A percentile compares a stretch with the other conserved stretches of the same genome.
These are phyloP conservation scores for Porcisia hertigi DNA, from an alignment of 208 protist species.

Conservation along the genomic window DNA sequence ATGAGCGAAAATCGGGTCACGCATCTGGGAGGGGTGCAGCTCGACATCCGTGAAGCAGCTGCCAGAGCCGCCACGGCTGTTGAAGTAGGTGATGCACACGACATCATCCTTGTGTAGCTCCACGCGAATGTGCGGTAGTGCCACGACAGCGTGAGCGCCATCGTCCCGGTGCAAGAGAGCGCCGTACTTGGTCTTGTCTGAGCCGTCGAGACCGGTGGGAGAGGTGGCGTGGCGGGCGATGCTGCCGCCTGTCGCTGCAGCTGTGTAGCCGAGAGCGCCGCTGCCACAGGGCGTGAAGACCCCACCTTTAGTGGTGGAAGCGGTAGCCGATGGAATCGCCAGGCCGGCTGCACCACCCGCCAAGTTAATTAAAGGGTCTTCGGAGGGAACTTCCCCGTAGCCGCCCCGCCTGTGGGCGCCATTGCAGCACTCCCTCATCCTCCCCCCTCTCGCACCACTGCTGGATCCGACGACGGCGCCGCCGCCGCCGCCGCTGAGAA, in stretches of 20 bases:
- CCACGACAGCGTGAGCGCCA: slow-evolving; percentile 8
- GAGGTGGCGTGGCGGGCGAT: not conserved
- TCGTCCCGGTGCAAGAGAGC: slow-evolving; percentile 37
- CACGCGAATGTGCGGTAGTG: slow-evolving; percentile 12
- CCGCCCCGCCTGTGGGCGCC: not conserved
- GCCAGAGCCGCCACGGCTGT: slow-evolving; percentile 67
- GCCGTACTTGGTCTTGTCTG: slow-evolving; percentile 45
- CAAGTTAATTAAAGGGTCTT: not conserved
- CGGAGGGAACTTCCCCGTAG: slow-evolving; percentile 5
- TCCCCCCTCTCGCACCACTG: not conserved
- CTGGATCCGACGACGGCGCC: not conserved
- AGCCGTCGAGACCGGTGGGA: slow-evolving; percentile 5
- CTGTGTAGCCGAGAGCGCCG: not conserved
- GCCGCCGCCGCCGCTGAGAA: slow-evolving; percentile 10
- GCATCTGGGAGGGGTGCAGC: slow-evolving; percentile 60
- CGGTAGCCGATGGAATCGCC: not conserved
- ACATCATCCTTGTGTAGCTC: slow-evolving; percentile 46
- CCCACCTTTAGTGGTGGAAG: not conserved
- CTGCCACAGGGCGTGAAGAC: not conserved
- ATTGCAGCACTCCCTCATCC: not conserved
- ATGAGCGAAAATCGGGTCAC: slow-evolving; percentile 53
- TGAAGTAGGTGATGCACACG: slow-evolving; percentile 79
- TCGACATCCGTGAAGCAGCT: slow-evolving; percentile 65
- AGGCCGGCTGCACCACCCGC: not conserved
- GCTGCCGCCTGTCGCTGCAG: not conserved